Evolutionary conservation across 2,329 filamentous ascomycete genomes (phyloP).

Genomic region (Colletotrichum gloeosporioides): DNA sequence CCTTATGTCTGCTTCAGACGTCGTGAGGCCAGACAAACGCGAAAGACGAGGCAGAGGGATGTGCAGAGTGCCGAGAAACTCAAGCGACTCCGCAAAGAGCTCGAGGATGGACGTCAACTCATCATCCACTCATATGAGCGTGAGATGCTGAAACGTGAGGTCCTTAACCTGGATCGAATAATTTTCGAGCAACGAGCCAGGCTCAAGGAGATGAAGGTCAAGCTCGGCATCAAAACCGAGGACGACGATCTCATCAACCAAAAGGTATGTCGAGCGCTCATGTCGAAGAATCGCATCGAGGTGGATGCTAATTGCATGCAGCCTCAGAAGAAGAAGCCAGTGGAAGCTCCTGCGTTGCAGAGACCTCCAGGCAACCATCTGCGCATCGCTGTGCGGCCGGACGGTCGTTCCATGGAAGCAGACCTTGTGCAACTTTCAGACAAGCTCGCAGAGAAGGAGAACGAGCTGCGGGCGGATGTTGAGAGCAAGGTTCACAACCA

Average conservation of each 20-base stretch:
- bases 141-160: slow-evolving; percentile 79
- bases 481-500: slow-evolving; percentile 88
- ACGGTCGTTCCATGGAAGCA: slow-evolving; percentile 75
- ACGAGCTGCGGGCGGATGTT: slow-evolving; percentile 80
- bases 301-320: slow-evolving; percentile 44
- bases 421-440: slow-evolving; percentile 82
- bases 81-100: slow-evolving; percentile 86
- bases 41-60: slow-evolving; percentile 93
- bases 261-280: slow-evolving; percentile 65
- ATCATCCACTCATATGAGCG: slow-evolving; percentile 79
- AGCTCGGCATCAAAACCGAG: slow-evolving; percentile 86
- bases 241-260: slow-evolving; percentile 96
- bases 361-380: slow-evolving; percentile 68
- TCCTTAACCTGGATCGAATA: slow-evolving; percentile 74
- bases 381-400: slow-evolving; percentile 72
- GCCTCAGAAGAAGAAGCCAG: slow-evolving; percentile 74
- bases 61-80: slow-evolving; percentile 94
- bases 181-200: slow-evolving; percentile 84
- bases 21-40: slow-evolving; percentile 90
- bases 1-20: slow-evolving; percentile 98
- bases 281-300: slow-evolving; percentile 14
- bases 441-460: slow-evolving; percentile 80
- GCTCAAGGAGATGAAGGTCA: slow-evolving; percentile 88
- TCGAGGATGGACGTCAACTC: slow-evolving; percentile 86
- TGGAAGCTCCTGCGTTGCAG: slow-evolving; percentile 66